A percentile compares a stretch with the other conserved stretches of the same genome.
Conservation (phyloP, 1,139 yeast genomes). For the Lodderomyces margitis region DNA sequence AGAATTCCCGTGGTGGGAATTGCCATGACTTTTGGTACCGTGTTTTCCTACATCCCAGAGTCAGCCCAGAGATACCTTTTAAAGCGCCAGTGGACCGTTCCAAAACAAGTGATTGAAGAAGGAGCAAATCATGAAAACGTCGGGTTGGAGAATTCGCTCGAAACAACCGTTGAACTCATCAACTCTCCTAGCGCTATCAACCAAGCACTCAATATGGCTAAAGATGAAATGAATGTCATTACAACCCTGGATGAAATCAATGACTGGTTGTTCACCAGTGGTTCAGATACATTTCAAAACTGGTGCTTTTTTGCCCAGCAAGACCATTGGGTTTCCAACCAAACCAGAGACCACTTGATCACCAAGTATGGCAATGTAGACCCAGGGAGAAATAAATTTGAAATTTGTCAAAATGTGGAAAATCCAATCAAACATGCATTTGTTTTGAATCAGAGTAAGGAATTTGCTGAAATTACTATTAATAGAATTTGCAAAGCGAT, state of each 20-base stretch:
- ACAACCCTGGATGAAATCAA: conserved; percentile 41
- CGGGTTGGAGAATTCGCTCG: conserved; percentile 37
- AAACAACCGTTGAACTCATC: conserved; percentile 43
- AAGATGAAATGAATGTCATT: conserved; percentile 55
- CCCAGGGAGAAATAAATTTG: conserved; percentile 17
- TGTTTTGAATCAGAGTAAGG: conserved; percentile 53
- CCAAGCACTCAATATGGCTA: conserved; percentile 56
- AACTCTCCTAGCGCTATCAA: conserved; percentile 40
- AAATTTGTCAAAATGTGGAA: conserved; percentile 26
- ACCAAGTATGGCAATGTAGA: conserved; percentile 23
- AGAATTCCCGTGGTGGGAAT: conserved; percentile 33
- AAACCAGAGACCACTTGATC: conserved; percentile 43
- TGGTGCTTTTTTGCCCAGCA: conserved; percentile 57
- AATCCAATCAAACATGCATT: conserved; percentile 52
- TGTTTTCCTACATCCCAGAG: conserved; percentile 24
- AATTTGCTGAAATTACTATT: conserved; percentile 46
- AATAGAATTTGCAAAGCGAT: conserved; percentile 10
- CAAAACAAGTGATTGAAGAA: conserved; percentile 5
- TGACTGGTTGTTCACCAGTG: conserved; percentile 46
- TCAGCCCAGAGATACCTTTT: conserved; percentile 6
- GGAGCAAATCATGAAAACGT: conserved; percentile 6
- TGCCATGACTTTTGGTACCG: conserved; percentile 18
- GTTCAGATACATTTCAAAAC: conserved; percentile 20
- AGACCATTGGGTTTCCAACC: conserved; percentile 63
- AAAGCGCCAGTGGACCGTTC: conserved; percentile 6